Evolutionary conservation across 768 basidiomycete species (phyloP), one percentile per base, ranked within the genome.

Genomic region (Pisolithus marmoratus): DNA sequence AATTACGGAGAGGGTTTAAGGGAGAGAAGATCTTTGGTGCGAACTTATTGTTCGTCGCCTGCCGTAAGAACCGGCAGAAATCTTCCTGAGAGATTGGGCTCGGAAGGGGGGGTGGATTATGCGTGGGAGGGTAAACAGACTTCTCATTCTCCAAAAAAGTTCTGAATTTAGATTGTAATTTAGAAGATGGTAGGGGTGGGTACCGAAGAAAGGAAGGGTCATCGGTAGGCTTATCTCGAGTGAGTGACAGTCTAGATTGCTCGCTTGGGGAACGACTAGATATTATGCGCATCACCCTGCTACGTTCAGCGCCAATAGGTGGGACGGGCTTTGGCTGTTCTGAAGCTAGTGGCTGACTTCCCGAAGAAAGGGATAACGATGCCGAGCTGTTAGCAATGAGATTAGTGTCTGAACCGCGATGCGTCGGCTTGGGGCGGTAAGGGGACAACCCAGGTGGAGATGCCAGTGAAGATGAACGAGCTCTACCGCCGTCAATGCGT

Each of bases 271-370:
- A 15, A 23, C 51, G 54, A 48, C 46, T 46, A 14, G 63, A 46
- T 44, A 51, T 46, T 46, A 57, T 59, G 12, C 63, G 56, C 20
- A 62, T 40, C 3, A 59, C 62, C 8, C 60, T 42, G 29, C 54
- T 60, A n/a, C 68, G 60, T 54, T 68, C 66, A 31, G 66, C 63
- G 31, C 66, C 66, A 51, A 65, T 69, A 23, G 66, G 66, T 2
- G 53, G 47, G 11, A 65, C 57, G 24, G 49, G 38, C 24, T 57
- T 69, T 36, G 54, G 53, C 12, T 38, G 58, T 19, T 66, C 60
- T 3, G 60, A 53, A 24, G 56, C 56, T 11, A 66, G 20, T 46
- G 63, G 62, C 49, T 60, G 63, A 53, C 62, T 68, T 31, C 60
- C 68, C 8, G 57, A 52, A 23, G 66, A 62, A 48, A 64, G 43